Evolutionary conservation across 192 early-diverging fungal genomes (phyloP).

Genomic region (Rhizophagus prolifer): DNA sequence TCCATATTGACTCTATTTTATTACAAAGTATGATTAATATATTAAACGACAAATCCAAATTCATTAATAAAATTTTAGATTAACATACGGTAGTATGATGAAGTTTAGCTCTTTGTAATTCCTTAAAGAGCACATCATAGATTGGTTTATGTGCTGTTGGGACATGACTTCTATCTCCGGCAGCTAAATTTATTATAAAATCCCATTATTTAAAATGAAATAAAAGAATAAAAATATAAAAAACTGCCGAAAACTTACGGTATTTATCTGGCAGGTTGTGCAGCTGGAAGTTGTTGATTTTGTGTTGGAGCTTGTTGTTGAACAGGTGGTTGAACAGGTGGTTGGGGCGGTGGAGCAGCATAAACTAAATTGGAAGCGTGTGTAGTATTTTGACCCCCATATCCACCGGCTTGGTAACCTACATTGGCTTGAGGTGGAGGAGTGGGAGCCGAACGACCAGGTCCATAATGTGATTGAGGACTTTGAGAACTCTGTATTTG

Average conservation of each 20-base stretch:
- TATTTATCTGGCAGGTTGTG: conserved; percentile 45
- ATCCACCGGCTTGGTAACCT: not conserved
- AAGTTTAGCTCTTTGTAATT: conserved; percentile 50
- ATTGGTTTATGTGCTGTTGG: conserved; percentile 69
- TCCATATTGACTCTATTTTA: conserved; percentile 62
- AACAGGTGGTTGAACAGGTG: conserved; percentile 28
- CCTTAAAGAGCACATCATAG: conserved; percentile 50
- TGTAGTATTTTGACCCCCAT: conserved; percentile 22
- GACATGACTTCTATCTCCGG: conserved; percentile 84
- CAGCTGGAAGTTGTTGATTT: conserved; percentile 32
- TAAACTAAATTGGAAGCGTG: not conserved
- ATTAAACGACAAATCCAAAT: no score
- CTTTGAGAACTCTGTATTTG: conserved; percentile 31
- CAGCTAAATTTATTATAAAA: conserved; percentile 43
- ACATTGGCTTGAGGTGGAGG: conserved; percentile 29
- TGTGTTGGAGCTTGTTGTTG: conserved; percentile 36
- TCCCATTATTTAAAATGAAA: not conserved
- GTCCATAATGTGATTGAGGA: conserved; percentile 30
- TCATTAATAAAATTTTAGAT: not conserved
- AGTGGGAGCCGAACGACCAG: conserved; percentile 38
- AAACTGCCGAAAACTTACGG: conserved; percentile 46
- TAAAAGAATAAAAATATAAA: not conserved
- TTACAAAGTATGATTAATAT: not conserved
- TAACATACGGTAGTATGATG: conserved; percentile 46
- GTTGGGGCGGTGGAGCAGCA: conserved; percentile 21